These are phyloP conservation scores for Populus ilicifolia DNA, from an alignment of 345 rosid genomes.

Conservation along the genomic window DNA sequence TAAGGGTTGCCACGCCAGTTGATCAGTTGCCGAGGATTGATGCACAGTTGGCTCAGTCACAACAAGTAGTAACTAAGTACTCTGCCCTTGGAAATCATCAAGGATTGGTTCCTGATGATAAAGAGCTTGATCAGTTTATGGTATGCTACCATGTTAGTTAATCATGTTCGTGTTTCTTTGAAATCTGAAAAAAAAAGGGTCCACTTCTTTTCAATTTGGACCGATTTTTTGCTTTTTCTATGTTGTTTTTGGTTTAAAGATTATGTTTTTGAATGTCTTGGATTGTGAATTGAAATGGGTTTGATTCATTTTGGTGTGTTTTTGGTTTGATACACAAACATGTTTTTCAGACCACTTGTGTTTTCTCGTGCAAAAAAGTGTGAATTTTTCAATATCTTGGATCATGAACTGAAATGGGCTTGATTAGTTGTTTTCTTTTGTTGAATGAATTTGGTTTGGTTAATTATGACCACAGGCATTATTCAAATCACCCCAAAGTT, in stretches of 20 bases:
- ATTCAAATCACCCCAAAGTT: neutral
- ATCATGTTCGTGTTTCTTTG: neutral
- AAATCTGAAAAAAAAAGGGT: neutral
- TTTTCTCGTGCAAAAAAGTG: neutral
- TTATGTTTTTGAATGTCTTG: neutral
- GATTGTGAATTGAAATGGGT: neutral
- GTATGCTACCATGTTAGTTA: slow-evolving; percentile 29
- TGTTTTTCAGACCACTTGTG: neutral
- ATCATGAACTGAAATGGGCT: neutral
- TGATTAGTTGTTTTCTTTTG: neutral
- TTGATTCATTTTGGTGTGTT: neutral
- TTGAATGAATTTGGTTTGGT: neutral
- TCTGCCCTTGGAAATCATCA: slow-evolving; percentile 58
- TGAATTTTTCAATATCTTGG: neutral
- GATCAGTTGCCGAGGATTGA: slow-evolving; percentile 95
- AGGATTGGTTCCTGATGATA: slow-evolving; percentile 64
- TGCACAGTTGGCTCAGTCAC: slow-evolving; percentile 95
- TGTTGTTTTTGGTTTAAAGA: neutral
- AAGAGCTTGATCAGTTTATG: slow-evolving; percentile 99
- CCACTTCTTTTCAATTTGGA: neutral
- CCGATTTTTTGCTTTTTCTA: neutral
- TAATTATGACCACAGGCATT: neutral
- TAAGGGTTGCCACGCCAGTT: slow-evolving; percentile 91
- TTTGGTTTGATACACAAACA: neutral
- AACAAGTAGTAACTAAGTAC: slow-evolving; percentile 84